Evolutionary conservation across 176 grass and related monocot genomes (phyloP).

Genomic region (Carex kokanica): DNA sequence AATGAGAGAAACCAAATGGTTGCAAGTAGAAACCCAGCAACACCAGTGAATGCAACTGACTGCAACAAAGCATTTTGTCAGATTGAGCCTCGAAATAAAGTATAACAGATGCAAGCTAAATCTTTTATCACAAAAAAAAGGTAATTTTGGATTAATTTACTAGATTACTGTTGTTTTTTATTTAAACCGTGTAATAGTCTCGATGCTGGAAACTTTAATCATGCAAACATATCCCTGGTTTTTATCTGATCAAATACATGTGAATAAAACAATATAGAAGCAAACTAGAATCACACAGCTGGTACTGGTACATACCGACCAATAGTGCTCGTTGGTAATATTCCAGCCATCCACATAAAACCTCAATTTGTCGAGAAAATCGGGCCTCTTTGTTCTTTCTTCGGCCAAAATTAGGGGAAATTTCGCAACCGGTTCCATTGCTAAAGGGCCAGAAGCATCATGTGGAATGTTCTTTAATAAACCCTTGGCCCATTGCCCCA

Average conservation of each 20-base stretch:
- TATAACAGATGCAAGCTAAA: neutral
- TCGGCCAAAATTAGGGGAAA: constrained; percentile 73
- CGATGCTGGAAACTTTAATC: neutral
- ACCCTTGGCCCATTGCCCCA: constrained; percentile 81
- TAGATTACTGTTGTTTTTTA: neutral
- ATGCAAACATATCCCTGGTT: neutral
- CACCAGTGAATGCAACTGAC: constrained; percentile 88
- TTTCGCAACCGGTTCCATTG: constrained; percentile 41
- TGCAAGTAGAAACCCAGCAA: constrained; percentile 63
- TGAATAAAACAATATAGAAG: constrained; percentile 30
- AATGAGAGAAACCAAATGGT: constrained; percentile 59
- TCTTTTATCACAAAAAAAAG: neutral
- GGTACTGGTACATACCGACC: constrained; percentile 60
- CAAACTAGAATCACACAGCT: constrained; percentile 8
- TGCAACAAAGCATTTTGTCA: constrained; percentile 25
- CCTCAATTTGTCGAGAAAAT: constrained; percentile 60
- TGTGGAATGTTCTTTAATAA: constrained; percentile 57
- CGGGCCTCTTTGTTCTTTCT: constrained; percentile 68
- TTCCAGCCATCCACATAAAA: constrained; percentile 82
- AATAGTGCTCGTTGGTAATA: constrained; percentile 84
- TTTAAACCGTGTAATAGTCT: neutral
- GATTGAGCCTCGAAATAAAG: neutral
- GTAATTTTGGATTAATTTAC: neutral
- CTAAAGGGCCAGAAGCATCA: constrained; percentile 29
- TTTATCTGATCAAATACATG: constrained; percentile 26